Evolutionary conservation across 495 filamentous ascomycete genomes (phyloP).

Genomic region (Apiosordaria backusii): DNA sequence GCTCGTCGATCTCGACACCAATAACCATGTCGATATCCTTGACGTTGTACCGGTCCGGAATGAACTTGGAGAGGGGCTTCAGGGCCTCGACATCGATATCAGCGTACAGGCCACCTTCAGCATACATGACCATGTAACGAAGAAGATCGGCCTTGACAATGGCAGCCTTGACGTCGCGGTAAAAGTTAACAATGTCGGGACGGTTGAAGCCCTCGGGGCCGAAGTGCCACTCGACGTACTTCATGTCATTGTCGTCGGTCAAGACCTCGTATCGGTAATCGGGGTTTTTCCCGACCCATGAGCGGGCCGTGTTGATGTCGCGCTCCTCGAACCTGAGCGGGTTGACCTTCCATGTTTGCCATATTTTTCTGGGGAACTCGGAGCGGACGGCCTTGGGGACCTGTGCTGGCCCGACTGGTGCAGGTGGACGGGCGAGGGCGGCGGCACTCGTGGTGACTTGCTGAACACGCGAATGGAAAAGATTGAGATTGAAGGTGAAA

Average conservation of each 20-base stretch:
- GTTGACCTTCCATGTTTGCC: conserved; percentile 66
- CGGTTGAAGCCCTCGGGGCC: conserved; percentile 56
- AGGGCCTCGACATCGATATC: conserved; percentile 58
- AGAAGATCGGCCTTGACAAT: conserved; percentile 62
- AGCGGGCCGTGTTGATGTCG: conserved; percentile 49
- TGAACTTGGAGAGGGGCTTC: conserved; percentile 46
- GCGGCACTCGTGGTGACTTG: neutral
- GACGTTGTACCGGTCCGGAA: conserved; percentile 47
- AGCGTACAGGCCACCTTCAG: conserved; percentile 56
- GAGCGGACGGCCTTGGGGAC: conserved; percentile 16
- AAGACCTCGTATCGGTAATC: conserved; percentile 60
- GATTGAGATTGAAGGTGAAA: conserved; percentile 42
- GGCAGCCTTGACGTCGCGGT: conserved; percentile 51
- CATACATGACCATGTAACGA: conserved; percentile 55
- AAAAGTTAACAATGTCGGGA: conserved; percentile 57
- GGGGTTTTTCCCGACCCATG: conserved; percentile 59
- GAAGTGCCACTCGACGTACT: conserved; percentile 58
- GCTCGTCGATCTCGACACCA: conserved; percentile 63
- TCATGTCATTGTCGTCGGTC: conserved; percentile 57
- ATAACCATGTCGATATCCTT: conserved; percentile 58
- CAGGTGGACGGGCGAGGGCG: neutral
- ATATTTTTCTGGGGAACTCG: conserved; percentile 47
- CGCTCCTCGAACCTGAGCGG: conserved; percentile 55
- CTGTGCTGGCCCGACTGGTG: neutral
- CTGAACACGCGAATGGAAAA: conserved; percentile 31